phyloP scores from a whole-genome alignment of 495 filamentous ascomycete genomes.

The Gamarada debralockiae region DNA sequence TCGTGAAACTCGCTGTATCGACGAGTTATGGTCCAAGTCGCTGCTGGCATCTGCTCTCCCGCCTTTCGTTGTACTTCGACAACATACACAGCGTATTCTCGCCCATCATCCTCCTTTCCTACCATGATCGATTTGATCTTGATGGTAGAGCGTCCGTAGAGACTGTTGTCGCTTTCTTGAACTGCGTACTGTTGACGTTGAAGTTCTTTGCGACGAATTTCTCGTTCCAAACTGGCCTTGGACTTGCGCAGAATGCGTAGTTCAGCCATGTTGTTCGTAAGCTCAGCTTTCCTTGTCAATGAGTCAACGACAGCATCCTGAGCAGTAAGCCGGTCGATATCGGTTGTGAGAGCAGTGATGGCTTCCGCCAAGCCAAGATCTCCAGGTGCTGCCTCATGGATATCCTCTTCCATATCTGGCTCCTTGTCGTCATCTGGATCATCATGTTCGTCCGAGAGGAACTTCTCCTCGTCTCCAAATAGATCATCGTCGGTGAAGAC shows the following conservation, averaged over 20 bases:
- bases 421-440: slow-evolving; percentile 60
- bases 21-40: slow-evolving; percentile 73
- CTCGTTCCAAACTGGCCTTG: slow-evolving; percentile 84
- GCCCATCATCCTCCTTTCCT: slow-evolving; percentile 85
- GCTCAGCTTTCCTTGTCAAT: slow-evolving; percentile 86
- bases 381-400: slow-evolving; percentile 92
- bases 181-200: slow-evolving; percentile 96
- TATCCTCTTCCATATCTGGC: slow-evolving; percentile 68
- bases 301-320: slow-evolving; percentile 93
- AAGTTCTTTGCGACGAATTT: slow-evolving; percentile 90
- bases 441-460: slow-evolving; percentile 79
- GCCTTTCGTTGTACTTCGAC: slow-evolving; percentile 88
- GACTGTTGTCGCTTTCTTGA: slow-evolving; percentile 95
- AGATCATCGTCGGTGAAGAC: slow-evolving; percentile 93
- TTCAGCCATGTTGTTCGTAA: slow-evolving; percentile 95
- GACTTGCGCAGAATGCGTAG: slow-evolving; percentile 90
- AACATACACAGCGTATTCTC: slow-evolving; percentile 90
- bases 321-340: slow-evolving; percentile 83
- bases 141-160: slow-evolving; percentile 87
- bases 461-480: slow-evolving; percentile 86
- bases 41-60: slow-evolving; percentile 83
- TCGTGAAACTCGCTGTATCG: slow-evolving; percentile 97
- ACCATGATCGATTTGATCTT: slow-evolving; percentile 90
- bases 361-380: slow-evolving; percentile 93
- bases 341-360: slow-evolving; percentile 74